Percentiles rank a stretch among this genome's conserved stretches.
These are phyloP conservation scores for Tolypocladium tundrense DNA, from an alignment of 2,329 filamentous ascomycete genomes.

Conservation along the genomic window DNA sequence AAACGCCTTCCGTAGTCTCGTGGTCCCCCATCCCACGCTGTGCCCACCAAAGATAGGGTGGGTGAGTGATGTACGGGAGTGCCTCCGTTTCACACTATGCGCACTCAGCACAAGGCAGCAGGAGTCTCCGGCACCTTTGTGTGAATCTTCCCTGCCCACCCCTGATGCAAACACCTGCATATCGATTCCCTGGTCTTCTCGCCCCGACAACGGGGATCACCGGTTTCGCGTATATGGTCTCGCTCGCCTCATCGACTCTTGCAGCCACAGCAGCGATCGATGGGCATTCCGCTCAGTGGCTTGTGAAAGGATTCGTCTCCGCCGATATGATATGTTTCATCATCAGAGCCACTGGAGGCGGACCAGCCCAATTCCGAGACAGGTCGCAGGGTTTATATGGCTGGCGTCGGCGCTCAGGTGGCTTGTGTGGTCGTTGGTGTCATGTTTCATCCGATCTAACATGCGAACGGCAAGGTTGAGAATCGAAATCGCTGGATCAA, in stretches of 20 bases:
- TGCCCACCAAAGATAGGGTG: too few relatives aligned
- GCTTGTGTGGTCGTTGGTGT: constrained; percentile 29
- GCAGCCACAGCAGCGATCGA: constrained; percentile 21
- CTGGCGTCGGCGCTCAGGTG: constrained; percentile 37
- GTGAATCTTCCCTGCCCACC: constrained; percentile 7
- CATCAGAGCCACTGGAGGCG: constrained; percentile 20
- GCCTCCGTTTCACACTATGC: constrained; percentile 16
- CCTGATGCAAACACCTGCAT: too few relatives aligned
- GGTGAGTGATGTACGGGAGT: constrained; percentile 12
- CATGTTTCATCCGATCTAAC: constrained; percentile 2
- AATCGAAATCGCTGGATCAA: constrained; percentile 1
- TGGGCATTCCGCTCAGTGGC: constrained; percentile 20
- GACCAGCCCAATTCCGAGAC: constrained; percentile 4
- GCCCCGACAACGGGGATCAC: constrained; percentile 21
- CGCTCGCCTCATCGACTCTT: constrained; percentile 31
- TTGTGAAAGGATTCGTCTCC: constrained; percentile 26
- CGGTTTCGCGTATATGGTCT: constrained; percentile 33
- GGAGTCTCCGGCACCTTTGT: constrained; percentile 15
- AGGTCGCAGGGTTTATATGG: constrained; percentile 30
- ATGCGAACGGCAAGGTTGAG: constrained; percentile 2
- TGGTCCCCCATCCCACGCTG: too few relatives aligned
- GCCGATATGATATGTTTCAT: constrained; percentile 25
- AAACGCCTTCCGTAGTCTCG: too few relatives aligned
- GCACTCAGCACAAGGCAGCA: constrained; percentile 17
- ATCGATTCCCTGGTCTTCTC: background rate